Base-by-base conservation (phyloP, 2,329 filamentous ascomycete species). In the Verticillium dahliae region DNA sequence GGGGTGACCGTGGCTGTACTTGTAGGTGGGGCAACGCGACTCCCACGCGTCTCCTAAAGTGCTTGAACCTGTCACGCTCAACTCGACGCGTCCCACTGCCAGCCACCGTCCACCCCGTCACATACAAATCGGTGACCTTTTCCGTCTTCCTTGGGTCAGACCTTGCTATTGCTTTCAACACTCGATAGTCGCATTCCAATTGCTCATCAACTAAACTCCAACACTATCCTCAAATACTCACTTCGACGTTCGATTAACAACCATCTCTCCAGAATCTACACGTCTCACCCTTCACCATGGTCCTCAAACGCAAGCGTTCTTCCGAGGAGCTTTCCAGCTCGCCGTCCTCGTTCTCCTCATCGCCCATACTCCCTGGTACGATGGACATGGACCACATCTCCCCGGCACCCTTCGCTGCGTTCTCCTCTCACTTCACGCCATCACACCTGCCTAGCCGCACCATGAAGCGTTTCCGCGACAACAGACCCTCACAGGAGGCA, bases 241-340 rank as follows among this genome's bases (percentile, higher is more conserved):
- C n/a, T 5, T 10, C 50, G 52, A 31, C 18, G 33, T 27, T 34
- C 37, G 52, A n/a, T 14, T 15, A 18, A 58, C 38, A 33, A 14
- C 38, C 14, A 37, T 1, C 14, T 34, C 13, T 15, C 27, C 27
- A 31, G 18, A 58, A 34, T 50, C 56, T n/a, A 58, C 27, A 34
- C 18, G 22, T 13, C 27, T 22, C 57, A 11, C 39, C 34, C 41
- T 55, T n/a, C 56, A 67, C 67, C 65, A 85, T 85, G 82, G 71
- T 80, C 33, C 75, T 86, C 69, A 89, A 88, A 71, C 85, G 86
- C 73, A 89, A 88, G 77, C 81, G 85, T 54, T 88, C 85, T 67
- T 78, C 81, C 61, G 83, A 83, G 27, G 83, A 86, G 70, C 75
- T 86, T 62, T 81, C 79, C 57, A 74, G 77, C 39, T 77, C 77